A percentile compares a stretch with the other conserved stretches of the same genome.
Conservation (phyloP, 1,284 basidiomycete species). For the Stygiomarasmius scandens region DNA sequence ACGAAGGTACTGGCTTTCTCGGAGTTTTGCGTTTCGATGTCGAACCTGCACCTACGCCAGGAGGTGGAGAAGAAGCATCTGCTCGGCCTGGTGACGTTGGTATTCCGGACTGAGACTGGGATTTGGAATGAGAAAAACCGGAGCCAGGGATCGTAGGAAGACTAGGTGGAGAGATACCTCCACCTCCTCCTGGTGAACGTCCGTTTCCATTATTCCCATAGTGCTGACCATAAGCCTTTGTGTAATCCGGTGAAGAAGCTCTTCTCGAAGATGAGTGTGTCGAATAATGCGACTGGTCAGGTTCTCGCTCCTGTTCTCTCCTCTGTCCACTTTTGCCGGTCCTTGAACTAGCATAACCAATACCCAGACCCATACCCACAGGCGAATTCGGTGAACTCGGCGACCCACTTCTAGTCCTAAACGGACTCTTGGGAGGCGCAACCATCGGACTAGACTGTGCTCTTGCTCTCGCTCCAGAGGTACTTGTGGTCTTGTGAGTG, state of each 20-base stretch:
- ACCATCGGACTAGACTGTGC: too few species aligned
- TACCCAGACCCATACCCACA: too few species aligned
- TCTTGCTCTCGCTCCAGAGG: too few species aligned
- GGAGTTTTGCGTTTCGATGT: conserved; percentile 4
- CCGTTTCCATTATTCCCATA: too few species aligned
- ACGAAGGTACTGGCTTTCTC: conserved; percentile 16
- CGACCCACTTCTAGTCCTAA: too few species aligned
- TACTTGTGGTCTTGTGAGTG: too few species aligned
- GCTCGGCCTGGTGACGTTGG: background rate
- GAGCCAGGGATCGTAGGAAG: background rate
- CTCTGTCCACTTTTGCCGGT: too few species aligned
- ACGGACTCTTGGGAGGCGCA: too few species aligned
- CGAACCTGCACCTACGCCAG: background rate
- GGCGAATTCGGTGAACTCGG: too few species aligned
- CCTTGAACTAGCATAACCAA: too few species aligned
- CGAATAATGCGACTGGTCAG: background rate
- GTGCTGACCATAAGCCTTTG: background rate
- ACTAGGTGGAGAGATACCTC: background rate
- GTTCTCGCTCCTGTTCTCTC: background rate
- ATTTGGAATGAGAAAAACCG: too few species aligned
- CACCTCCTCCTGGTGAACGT: background rate
- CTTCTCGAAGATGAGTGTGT: conserved; percentile 1
- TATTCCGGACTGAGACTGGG: too few species aligned
- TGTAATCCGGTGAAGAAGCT: conserved; percentile 13
- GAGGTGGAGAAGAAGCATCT: background rate